These are phyloP conservation scores for Galerina marginata DNA, from an alignment of 768 basidiomycete species.

Conservation along the genomic window DNA sequence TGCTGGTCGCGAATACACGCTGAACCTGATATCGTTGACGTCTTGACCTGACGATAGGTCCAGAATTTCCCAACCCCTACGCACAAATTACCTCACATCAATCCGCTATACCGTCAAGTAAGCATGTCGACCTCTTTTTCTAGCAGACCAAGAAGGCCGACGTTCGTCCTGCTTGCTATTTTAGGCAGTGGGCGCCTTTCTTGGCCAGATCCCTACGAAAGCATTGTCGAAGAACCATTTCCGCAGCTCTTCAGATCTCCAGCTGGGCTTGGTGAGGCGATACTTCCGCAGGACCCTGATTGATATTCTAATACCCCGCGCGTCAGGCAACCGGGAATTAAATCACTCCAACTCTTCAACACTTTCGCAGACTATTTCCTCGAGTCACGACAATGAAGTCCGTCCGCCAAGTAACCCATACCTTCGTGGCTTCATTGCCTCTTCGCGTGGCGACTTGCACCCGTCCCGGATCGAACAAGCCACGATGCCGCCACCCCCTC, in stretches of 20 bases:
- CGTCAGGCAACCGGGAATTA: slow-evolving; percentile 3
- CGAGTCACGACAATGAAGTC: not conserved
- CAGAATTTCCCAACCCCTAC: slow-evolving; percentile 1
- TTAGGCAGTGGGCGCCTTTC: slow-evolving; percentile 4
- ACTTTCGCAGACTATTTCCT: not conserved
- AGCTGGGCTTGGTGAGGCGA: slow-evolving; percentile 10
- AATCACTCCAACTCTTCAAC: not conserved
- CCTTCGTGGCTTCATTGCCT: not conserved
- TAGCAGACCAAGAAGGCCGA: not conserved
- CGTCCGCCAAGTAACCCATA: too few relatives aligned
- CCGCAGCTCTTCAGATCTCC: slow-evolving; percentile 6
- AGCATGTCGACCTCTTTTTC: not conserved
- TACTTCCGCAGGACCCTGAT: not conserved
- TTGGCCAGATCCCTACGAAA: slow-evolving; percentile 15
- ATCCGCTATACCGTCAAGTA: not conserved
- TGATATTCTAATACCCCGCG: not conserved
- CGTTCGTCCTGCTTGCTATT: not conserved
- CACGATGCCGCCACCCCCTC: not conserved
- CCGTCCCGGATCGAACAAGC: not conserved
- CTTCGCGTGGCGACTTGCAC: not conserved
- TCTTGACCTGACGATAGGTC: not conserved
- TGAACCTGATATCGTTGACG: not conserved
- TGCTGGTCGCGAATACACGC: too few relatives aligned
- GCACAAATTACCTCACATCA: not conserved
- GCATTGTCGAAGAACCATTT: slow-evolving; percentile 9